Base-by-base conservation (phyloP, 202 grass and related monocot genomes). In the Carex arenaria region DNA sequence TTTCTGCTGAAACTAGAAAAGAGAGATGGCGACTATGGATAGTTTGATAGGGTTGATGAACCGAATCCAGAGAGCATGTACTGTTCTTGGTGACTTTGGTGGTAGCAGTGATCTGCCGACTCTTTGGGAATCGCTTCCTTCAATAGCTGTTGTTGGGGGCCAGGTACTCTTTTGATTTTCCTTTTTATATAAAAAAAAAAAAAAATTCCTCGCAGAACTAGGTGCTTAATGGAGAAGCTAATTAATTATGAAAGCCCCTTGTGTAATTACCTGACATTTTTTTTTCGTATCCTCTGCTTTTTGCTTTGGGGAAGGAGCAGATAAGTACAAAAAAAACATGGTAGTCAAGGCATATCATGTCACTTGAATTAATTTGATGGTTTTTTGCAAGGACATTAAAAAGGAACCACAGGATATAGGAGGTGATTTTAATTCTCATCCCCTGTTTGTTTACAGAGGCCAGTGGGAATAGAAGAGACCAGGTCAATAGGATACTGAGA, bases 141-240 rank as follows among this genome's bases (percentile, higher is more conserved):
- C 93, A 31, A 88, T 94, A 30, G 93, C 88, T 77, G 93, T 94
- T 77, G 88, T 94, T 78, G 93, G 93, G 19, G 93, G 93, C 84
- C 93, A 94, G 90, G 93, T 89, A 36, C 20, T 67, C 18, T 81
- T 23, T 11, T 3, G 1, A 38, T 85, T 10, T 9, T 42, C 26
- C 5, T 30, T 49, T 38, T 31, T 56, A 79, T 26, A 26, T n/a
- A 26, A 26, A 26, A 26, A 26, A 26, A 26, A 26, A 26, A 26
- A 26, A 26, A 26, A 26, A 26, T 66, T 45, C 9, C 49, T 61
- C 40, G 12, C 28, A 32, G 11, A 61, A 2, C 45, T 79, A 26
- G 7, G 15, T 75, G 38, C 34, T 81, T 85, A 34, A 54, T 72
- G 30, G 14, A 72, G 23, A 20, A 19, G 14, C 7, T 42, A 12